Base-by-base conservation (phyloP, 2,329 filamentous ascomycete genomes). In the Daldinia sp. region DNA sequence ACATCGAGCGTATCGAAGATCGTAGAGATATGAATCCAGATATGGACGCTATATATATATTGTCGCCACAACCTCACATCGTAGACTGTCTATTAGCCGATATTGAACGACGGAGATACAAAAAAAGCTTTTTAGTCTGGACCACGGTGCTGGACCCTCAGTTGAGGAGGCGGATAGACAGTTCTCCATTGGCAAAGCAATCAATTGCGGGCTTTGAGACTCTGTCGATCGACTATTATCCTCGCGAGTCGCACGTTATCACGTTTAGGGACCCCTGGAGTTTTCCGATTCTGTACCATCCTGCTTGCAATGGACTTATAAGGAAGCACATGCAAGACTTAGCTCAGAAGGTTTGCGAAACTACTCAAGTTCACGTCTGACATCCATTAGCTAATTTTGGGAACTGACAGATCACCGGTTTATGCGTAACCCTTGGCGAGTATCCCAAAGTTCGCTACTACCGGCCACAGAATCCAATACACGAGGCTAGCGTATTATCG, bases 201-300 rank as follows among this genome's bases (percentile, higher is more conserved):
- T 87, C 90, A 72, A 92, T 97, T 64, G 88, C 87, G n/a, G 87
- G 89, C 56, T 93, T 94, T 74, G 88, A 90, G 62, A 92, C 93
- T 3, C 82, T 98, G 57, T 92, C 94, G 54, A 86, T 97, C 75
- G 91, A 97, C 77, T 99, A 90, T 77, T 94, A 88, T 74, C 94
- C 95, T 4, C 87, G 93, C 73, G 95, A 99, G 79, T 95, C 94
- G 5, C 92, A 96, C 72, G 81, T 99, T 37, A 83, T 97, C 71
- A 96, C 93, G 0, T 97, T 99, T 73, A 85, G 91, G 74, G 94
- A 99, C 75, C 94, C 95, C 0, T 97, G 91, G 89, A 98, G 94
- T 78, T 99, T 99, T 73, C 93, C 93, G 0, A 85, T 94, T 52
- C 83, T 99, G 61, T 99, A 91, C 79, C 94, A 99, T 75, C 94